Evolutionary conservation across 1,139 yeast genomes (phyloP), one percentile per base, ranked within the genome.

Genomic region (Hyphopichia khmerensis): DNA sequence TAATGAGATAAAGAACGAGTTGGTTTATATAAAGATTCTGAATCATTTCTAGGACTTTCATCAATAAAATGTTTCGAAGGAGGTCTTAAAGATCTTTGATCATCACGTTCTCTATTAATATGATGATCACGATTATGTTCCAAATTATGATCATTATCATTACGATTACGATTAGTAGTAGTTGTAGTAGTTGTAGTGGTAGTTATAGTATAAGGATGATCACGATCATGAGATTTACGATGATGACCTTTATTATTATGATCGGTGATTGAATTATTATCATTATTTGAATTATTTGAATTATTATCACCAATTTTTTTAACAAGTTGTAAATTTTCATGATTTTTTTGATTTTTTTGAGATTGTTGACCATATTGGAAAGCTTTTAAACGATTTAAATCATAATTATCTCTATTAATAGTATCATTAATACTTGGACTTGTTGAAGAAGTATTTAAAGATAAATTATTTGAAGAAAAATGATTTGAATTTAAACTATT

Each of bases 361-460:
- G 13, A 33, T 13, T 33, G 47, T n/a, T 39, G 37, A 17, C 23
- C 19, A 21, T 40, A 45, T 30, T 47, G 52, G 29, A 36, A 43
- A 1, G 51, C 53, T 16, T 47, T 48, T 51, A 52, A 48, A 6
- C 55, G 38, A 31, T 51, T 46, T 15, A 46, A 35, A 24, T 55
- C 59, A 36, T 50, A 52, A 33, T 44, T 45, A 10, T 48, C 46
- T 13, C 39, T 33, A 30, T 43, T 44, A 24, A 40, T 46, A 1
- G 41, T 29, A 6, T 45, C 48, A 3, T 42, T 34, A 9, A 40
- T 31, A 15, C 36, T 35, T 15, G 33, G 40, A 21, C 17, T 19
- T 18, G 15, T 33, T 10, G 18, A 14, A 4, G 24, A 10, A 29
- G 35, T 29, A 18, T 13, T 30, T 7, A n/a, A 27, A n/a, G 31